phyloP scores from a whole-genome alignment of 2,329 filamentous ascomycete genomes.

The Emmonsiellopsis sp. region DNA sequence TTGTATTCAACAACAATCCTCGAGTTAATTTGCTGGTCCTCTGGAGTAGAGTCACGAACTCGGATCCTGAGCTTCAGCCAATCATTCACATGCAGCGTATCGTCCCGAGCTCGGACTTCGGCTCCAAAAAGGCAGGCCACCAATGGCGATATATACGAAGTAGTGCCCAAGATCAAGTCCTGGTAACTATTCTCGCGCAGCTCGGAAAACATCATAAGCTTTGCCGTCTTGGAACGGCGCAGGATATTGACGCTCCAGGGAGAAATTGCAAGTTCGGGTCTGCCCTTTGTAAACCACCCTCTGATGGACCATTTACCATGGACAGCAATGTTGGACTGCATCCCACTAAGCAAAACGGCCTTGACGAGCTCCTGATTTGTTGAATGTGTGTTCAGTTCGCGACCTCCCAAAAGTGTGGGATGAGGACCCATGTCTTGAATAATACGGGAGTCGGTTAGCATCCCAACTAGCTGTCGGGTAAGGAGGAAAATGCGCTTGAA shows the following conservation, averaged over 20 bases:
- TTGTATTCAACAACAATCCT: conserved; percentile 27
- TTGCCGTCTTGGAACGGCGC: neutral
- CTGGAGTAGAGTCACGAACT: conserved; percentile 2
- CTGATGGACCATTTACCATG: neutral
- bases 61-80: conserved; percentile 27
- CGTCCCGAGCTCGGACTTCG: conserved; percentile 9
- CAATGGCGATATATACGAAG: conserved; percentile 17
- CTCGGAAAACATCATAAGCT: neutral
- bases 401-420: conserved; percentile 20
- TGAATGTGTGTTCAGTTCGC: conserved; percentile 38
- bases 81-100: conserved; percentile 23
- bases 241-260: neutral
- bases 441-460: conserved; percentile 27
- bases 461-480: conserved; percentile 29
- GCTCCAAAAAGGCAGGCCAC: conserved; percentile 21
- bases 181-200: neutral
- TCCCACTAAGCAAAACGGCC: conserved; percentile 37
- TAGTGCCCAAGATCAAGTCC: neutral
- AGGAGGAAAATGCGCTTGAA: conserved; percentile 28
- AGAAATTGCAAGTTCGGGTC: neutral
- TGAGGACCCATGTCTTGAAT: conserved; percentile 16
- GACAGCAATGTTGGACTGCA: conserved; percentile 38
- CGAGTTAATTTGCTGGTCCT: conserved; percentile 8
- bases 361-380: conserved; percentile 36
- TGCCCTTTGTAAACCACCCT: too few relatives aligned